Evolutionary conservation across 129 eudicot species (phyloP), one percentile per base, ranked within the genome.

Genomic region (Flaveria linearis): DNA sequence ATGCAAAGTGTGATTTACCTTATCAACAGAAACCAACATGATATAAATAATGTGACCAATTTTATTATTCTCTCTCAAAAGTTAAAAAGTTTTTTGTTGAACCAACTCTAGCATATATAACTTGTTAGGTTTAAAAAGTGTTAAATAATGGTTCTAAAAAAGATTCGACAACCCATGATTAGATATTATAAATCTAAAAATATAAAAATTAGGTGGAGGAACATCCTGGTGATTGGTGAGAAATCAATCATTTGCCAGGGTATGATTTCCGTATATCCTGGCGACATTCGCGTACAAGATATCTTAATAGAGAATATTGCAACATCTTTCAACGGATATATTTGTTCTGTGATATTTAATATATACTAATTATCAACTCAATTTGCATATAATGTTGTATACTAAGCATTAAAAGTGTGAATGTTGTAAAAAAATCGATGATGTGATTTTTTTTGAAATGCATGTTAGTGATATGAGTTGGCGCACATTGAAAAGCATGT

Each of bases 211-310:
- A 58, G 65, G 65, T 58, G 73, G 73, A 76, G 71, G 65, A 63
- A 60, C 62, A 78, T 70, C 25, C 53, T 43, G 39, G 22, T 55
- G 50, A 22, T 33, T 78, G 72, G 64, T 20, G 72, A 51, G 71
- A 49, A 67, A 43, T 71, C 72, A 79, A 79, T 79, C 77, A 79
- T 71, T 71, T 71, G 82, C 65, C 82, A 79, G 82, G 52, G 78
- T 72, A 71, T 78, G 26, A 70, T 70, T 70, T 58, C 72, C 71
- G 76, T 78, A 57, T 78, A 71, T 71, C 64, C 23, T 78, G 71
- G 28, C 41, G 64, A 71, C 72, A 78, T 78, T 30, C 72, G 65
- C 66, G 72, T 61, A 71, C 28, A 71, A 45, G 52, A 71, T 22
- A 57, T 57, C 30, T 20, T 12, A 17, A 55, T 7, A 36, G 7